Evolutionary conservation across 371 early-diverging fungal genomes (phyloP).

Genomic region (Saksenaea vasiformis): DNA sequence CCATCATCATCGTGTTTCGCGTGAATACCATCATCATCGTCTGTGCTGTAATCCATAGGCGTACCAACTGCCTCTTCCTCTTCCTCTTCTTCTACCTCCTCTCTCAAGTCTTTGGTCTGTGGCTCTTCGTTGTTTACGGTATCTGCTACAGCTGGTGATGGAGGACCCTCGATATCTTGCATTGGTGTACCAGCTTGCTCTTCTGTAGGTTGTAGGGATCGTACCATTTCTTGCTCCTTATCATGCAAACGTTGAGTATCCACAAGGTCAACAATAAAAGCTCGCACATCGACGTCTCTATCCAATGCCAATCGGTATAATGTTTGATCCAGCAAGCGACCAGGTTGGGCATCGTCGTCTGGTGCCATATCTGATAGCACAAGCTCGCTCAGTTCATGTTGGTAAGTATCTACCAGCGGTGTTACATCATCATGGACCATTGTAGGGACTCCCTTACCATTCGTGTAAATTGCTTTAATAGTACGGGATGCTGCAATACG

Average conservation of each 20-base stretch:
- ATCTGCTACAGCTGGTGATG: constrained; percentile 1
- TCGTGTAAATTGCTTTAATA: constrained; percentile 25
- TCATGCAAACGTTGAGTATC: constrained; percentile 15
- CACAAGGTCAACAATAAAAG: constrained; percentile 28
- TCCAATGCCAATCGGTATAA: constrained; percentile 36
- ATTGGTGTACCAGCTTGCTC: constrained; percentile 21
- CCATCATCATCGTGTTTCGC: constrained; percentile 16
- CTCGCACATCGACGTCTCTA: constrained; percentile 35
- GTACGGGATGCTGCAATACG: constrained; percentile 41
- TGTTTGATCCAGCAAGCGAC: constrained; percentile 29
- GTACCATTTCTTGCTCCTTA: constrained; percentile 6
- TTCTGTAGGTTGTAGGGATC: constrained; percentile 7
- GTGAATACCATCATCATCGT: constrained; percentile 8
- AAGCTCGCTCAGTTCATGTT: constrained; percentile 12
- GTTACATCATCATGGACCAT: background rate
- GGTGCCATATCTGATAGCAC: background rate
- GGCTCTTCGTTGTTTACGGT: background rate
- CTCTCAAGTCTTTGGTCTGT: constrained; percentile 2
- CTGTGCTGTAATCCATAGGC: constrained; percentile 26
- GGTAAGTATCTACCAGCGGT: constrained; percentile 12
- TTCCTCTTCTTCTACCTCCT: constrained; percentile 14
- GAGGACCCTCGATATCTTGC: constrained; percentile 19
- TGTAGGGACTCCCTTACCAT: constrained; percentile 20
- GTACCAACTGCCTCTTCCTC: constrained; percentile 22
- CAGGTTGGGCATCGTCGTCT: constrained; percentile 21